Conservation (phyloP, 495 filamentous ascomycete genomes). For the Extremus antarcticus region DNA sequence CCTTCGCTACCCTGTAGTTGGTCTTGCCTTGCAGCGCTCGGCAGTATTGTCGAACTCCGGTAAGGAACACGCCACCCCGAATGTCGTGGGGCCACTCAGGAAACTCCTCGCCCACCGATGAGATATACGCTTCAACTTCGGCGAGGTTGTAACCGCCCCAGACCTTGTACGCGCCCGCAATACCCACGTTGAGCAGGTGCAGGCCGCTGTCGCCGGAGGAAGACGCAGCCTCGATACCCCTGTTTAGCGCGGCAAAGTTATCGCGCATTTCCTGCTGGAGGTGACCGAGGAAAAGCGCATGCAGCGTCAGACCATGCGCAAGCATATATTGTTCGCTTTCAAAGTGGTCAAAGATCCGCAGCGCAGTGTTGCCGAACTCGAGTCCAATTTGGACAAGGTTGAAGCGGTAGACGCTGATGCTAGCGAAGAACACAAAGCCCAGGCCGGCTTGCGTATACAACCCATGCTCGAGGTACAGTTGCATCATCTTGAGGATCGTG, state of each 20-base stretch:
- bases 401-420: conserved; percentile 62
- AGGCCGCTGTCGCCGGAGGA: conserved; percentile 64
- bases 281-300: conserved; percentile 65
- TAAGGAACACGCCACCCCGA: conserved; percentile 65
- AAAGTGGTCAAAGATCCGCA: conserved; percentile 55
- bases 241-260: conserved; percentile 51
- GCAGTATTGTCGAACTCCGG: conserved; percentile 59
- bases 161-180: conserved; percentile 58
- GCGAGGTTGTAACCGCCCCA: conserved; percentile 64
- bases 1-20: conserved; percentile 38
- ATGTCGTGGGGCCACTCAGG: conserved; percentile 63
- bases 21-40: conserved; percentile 82
- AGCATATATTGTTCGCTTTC: conserved; percentile 55
- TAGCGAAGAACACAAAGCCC: conserved; percentile 63
- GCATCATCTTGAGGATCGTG: conserved; percentile 58
- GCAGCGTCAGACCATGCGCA: conserved; percentile 60
- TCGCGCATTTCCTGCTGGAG: conserved; percentile 51
- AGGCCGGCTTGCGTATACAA: conserved; percentile 65
- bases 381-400: conserved; percentile 58
- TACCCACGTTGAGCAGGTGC: conserved; percentile 61
- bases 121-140: conserved; percentile 64
- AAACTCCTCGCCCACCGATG: conserved; percentile 64
- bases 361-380: conserved; percentile 51
- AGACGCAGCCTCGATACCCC: conserved; percentile 58
- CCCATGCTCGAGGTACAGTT: conserved; percentile 53